Evolutionary conservation across 2,329 filamentous ascomycete species (phyloP), one percentile per base, ranked within the genome.

Genomic region (Ceratocystis albifundus): DNA sequence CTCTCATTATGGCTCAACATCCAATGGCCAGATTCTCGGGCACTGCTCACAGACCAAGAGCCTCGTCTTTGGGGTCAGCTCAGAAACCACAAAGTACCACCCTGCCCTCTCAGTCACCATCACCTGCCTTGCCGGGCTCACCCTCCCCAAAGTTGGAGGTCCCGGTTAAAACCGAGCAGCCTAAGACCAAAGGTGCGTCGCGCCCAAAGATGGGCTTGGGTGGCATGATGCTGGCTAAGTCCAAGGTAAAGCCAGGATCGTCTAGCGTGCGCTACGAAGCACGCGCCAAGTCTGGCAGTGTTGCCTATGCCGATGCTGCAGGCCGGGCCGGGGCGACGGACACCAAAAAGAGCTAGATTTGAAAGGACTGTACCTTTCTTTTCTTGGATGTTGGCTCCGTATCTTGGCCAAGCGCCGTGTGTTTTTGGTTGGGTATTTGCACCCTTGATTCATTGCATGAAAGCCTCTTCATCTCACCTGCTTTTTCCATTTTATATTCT

Each of bases 171-270:
- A n/a, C 55, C 7, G 30, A 36, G 55, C 36, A 41, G 36, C 28
- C 28, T 2, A 36, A 17, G 55, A n/a, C 28, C 55, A 30, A 59
- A n/a, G 15, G 25, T n/a, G 28, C 8, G n/a, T 4, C 28, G 15
- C 55, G 55, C 20, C 55, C 28, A 6, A 59, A 59, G 30, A n/a
- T 25, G 17, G 55, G 55, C 55, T 30, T 59, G 25, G 15, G 55
- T 5, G 30, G 55, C 17, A 59, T 59, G 55, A 59, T 59, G 55
- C 55, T 59, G 30, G 55, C 55, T n/a, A 59, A 59, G 55, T 59
- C 55, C 1, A 59, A 59, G 55, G 30, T 20, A 5, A 59, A 59
- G 12, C n/a, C 30, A 3, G 32, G 36, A 41, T 41, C 55, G 12
- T 25, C 55, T 17, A 59, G n/a, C 7, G 55, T 59, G 7, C 55